These are phyloP conservation scores for Pseudevernia furfuracea DNA, from an alignment of 495 filamentous ascomycete genomes.

Conservation along the genomic window DNA sequence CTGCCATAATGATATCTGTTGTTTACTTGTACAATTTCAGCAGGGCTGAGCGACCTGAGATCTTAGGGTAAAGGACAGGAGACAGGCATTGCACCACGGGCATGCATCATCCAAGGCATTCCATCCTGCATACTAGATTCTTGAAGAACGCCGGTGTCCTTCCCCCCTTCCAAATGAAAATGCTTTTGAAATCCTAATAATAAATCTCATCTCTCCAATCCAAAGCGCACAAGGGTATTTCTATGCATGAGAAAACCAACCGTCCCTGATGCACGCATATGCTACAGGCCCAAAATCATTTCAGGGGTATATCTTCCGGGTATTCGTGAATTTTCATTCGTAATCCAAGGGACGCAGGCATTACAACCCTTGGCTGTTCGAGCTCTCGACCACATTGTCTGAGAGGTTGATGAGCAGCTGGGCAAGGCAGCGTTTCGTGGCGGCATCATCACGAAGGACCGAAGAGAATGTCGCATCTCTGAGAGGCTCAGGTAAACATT, in stretches of 20 bases:
- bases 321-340: slow-evolving; percentile 20
- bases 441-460: slow-evolving; percentile 92
- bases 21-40: neutral
- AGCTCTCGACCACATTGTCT: slow-evolving; percentile 73
- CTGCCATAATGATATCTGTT: neutral
- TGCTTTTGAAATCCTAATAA: slow-evolving; percentile 18
- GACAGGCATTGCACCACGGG: neutral
- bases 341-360: slow-evolving; percentile 19
- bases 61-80: slow-evolving; percentile 7
- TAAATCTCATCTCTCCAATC: slow-evolving; percentile 13
- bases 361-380: slow-evolving; percentile 43
- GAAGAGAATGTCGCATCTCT: slow-evolving; percentile 95
- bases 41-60: slow-evolving; percentile 8
- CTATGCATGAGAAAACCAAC: slow-evolving; percentile 21
- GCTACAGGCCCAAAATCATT: slow-evolving; percentile 25
- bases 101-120: slow-evolving; percentile 13
- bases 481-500: slow-evolving; percentile 93
- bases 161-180: slow-evolving; percentile 11
- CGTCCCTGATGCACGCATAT: slow-evolving; percentile 22
- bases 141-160: slow-evolving; percentile 9
- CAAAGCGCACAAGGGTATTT: slow-evolving; percentile 23
- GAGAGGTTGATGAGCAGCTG: slow-evolving; percentile 96
- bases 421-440: slow-evolving; percentile 94
- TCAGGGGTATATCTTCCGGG: slow-evolving; percentile 22
- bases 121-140: neutral